Base-by-base conservation (phyloP, 306 rosid species). In the Cucurbita moschata region DNA sequence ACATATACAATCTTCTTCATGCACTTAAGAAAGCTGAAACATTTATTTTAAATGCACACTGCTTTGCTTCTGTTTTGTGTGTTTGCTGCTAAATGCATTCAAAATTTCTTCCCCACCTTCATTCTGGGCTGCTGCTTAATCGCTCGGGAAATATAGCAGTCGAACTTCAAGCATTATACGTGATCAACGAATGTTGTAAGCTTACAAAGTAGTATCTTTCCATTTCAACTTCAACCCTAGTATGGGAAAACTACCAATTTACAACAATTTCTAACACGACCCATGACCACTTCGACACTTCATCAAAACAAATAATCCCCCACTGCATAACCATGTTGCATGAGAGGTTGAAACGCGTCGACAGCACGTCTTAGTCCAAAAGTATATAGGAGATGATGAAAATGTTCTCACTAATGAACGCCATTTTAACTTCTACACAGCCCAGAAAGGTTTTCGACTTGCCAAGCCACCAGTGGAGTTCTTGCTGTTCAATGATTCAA, bases 381-480 rank as follows among this genome's bases (percentile, higher is more conserved):
- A 46, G 73, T 46, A 46, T 44, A 16, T 18, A 15, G 38, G n/a
- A 11, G 72, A 38, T 6, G 7, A 16, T 0, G 50, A 40, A 60
- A 61, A 59, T 49, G 13, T 75, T 57, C 64, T 57, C 64, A 12
- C 64, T 55, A 71, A 23, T 53, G 10, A 68, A 47, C 6, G 19
- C 19, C 19, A 19, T 19, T 19, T 19, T 19, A 19, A 19, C 19
- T 19, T 19, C 60, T 87, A 90, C 68, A 87, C 82, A 16, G 96
- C 97, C 97, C 99, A 89, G 81, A 87, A 94, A 43, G 97, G 99
- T 84, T 91, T 94, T 75, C 71, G 88, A 77, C 73, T 78, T 75
- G 84, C 80, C 65, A 60, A 75, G 18, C 80, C 30, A 79, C 47
- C 79, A 74, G 77, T 56, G 23, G 70, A 60, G 44, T 53, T 38